Evolutionary conservation across 768 basidiomycete species (phyloP).

Genomic region (Lactarius psammicola): DNA sequence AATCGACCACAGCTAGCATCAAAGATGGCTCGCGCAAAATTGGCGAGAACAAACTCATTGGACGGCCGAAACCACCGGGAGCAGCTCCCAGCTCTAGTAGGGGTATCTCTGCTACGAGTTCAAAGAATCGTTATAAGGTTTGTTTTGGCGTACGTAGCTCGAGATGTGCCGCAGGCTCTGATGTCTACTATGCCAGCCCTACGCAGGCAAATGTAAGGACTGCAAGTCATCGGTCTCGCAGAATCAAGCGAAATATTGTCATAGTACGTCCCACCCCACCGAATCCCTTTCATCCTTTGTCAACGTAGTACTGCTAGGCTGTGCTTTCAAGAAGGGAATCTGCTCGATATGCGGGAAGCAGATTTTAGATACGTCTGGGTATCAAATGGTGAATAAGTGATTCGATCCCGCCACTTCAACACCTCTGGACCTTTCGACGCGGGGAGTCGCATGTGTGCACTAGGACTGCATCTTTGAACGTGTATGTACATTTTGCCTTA

Average conservation of each 20-base stretch:
- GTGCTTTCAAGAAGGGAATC: constrained; percentile 83
- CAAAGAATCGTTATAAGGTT: constrained; percentile 77
- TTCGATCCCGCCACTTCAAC: constrained; percentile 21
- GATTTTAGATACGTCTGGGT: constrained; percentile 80
- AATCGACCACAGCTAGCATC: constrained; percentile 66
- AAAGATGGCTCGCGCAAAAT: constrained; percentile 79
- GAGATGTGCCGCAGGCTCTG: constrained; percentile 28
- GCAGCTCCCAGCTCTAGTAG: constrained; percentile 24
- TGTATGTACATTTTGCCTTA: constrained; percentile 11
- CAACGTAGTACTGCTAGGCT: constrained; percentile 49
- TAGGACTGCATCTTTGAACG: background rate
- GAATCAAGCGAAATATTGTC: constrained; percentile 86
- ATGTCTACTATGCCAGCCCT: constrained; percentile 52
- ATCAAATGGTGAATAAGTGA: constrained; percentile 82
- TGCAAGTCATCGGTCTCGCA: constrained; percentile 83
- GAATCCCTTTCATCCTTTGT: constrained; percentile 7
- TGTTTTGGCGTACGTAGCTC: constrained; percentile 29
- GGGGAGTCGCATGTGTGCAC: constrained; percentile 7
- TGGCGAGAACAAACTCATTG: constrained; percentile 81
- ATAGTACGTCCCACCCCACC: constrained; percentile 51
- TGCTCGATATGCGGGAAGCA: constrained; percentile 88
- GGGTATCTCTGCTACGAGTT: constrained; percentile 44
- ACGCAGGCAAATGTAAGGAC: constrained; percentile 84
- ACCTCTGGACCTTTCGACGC: background rate
- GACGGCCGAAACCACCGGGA: constrained; percentile 44